Evolutionary conservation across 2,329 filamentous ascomycete species (phyloP).

Genomic region (Periconia macrospinosa): DNA sequence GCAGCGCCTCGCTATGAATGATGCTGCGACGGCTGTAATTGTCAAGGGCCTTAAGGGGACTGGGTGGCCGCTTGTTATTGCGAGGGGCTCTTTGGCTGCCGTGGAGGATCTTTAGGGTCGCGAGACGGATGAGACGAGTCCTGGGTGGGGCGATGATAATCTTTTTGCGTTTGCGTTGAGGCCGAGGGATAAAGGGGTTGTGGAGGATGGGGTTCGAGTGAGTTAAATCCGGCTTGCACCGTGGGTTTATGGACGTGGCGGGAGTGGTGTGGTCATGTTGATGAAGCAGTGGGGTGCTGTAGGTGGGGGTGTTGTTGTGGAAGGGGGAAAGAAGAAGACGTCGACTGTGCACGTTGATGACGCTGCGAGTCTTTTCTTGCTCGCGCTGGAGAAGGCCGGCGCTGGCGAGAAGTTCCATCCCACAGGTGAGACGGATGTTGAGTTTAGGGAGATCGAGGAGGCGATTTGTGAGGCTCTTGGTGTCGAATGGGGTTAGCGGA

Average conservation of each 20-base stretch:
- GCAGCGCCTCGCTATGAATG: constrained; percentile 35
- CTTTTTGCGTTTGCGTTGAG: no score
- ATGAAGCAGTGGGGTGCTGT: constrained; percentile 38
- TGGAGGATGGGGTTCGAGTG: constrained; percentile 36
- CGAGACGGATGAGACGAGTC: constrained; percentile 31
- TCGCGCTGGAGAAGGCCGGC: constrained; percentile 39
- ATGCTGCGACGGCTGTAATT: constrained; percentile 43
- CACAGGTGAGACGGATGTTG: constrained; percentile 33
- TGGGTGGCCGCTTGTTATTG: constrained; percentile 41
- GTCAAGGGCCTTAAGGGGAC: constrained; percentile 37
- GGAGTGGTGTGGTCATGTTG: constrained; percentile 32
- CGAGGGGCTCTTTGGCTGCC: constrained; percentile 35
- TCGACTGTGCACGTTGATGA: constrained; percentile 50
- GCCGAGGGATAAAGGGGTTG: background rate
- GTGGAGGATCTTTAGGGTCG: constrained; percentile 25
- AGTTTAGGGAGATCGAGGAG: constrained; percentile 31
- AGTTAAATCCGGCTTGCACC: constrained; percentile 46
- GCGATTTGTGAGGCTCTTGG: constrained; percentile 30
- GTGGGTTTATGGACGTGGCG: constrained; percentile 50
- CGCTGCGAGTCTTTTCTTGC: constrained; percentile 46
- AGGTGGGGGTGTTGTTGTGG: constrained; percentile 27
- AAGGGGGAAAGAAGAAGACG: constrained; percentile 19
- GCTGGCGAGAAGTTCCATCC: constrained; percentile 43
- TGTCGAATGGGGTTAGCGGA: constrained; percentile 28
- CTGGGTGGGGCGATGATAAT: background rate